Conservation (phyloP, 2,329 filamentous ascomycete species). For the Penicillium sp. region DNA sequence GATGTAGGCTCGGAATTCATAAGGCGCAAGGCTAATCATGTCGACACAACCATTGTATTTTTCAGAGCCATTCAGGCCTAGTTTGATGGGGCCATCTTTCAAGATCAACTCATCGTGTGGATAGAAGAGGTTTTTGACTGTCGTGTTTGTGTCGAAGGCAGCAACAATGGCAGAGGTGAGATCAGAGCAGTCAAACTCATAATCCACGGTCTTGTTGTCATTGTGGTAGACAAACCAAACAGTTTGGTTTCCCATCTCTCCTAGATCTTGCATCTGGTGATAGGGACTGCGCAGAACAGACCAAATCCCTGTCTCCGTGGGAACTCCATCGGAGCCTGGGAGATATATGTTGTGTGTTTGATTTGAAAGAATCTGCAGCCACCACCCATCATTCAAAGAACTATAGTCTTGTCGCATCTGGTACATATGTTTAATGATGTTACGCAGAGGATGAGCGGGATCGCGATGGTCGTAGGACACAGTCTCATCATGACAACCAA, state of each 20-base stretch:
- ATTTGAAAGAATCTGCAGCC: constrained; percentile 58
- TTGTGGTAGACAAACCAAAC: constrained; percentile 51
- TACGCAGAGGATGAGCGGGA: constrained; percentile 61
- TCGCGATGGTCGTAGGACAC: constrained; percentile 64
- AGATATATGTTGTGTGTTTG: constrained; percentile 54
- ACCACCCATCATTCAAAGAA: constrained; percentile 61
- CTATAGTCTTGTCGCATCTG: constrained; percentile 59
- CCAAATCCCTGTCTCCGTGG: constrained; percentile 63
- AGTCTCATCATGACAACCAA: constrained; percentile 59
- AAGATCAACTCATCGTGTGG: constrained; percentile 60
- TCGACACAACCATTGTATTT: constrained; percentile 58
- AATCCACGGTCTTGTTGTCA: constrained; percentile 52
- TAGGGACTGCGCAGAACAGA: constrained; percentile 57
- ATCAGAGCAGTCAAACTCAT: constrained; percentile 59
- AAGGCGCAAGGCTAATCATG: constrained; percentile 55
- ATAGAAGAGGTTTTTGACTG: constrained; percentile 64
- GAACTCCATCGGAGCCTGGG: constrained; percentile 54
- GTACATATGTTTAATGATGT: constrained; percentile 63
- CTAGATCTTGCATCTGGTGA: constrained; percentile 55
- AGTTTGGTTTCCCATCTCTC: constrained; percentile 46
- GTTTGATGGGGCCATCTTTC: constrained; percentile 46
- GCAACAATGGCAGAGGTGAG: constrained; percentile 54
- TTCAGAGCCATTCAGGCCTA: constrained; percentile 51
- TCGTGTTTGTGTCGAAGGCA: constrained; percentile 56
- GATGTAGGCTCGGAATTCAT: constrained; percentile 63